phyloP scores from a whole-genome alignment of 2,329 filamentous ascomycete species.

The Hypoxylon rubiginosum region DNA sequence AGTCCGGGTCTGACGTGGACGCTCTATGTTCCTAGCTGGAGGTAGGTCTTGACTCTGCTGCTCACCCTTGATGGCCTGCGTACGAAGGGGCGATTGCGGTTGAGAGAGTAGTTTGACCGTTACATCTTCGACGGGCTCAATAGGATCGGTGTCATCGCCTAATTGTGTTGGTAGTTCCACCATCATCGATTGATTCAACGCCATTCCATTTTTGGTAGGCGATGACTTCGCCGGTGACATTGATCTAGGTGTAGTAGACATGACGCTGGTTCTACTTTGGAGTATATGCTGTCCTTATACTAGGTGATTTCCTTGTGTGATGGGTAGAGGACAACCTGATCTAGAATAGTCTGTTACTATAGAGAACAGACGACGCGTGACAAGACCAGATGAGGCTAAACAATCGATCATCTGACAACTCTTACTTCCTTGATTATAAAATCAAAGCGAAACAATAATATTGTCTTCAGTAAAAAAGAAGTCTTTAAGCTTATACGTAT shows the following conservation, averaged over 20 bases:
- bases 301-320: not conserved
- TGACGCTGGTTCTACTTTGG: conserved; percentile 10
- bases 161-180: conserved; percentile 49
- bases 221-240: conserved; percentile 42
- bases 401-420: conserved; percentile 26
- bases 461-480: conserved; percentile 7
- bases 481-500: not conserved
- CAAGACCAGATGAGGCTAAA: conserved; percentile 17
- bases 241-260: conserved; percentile 48
- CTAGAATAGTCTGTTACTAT: conserved; percentile 32
- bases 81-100: conserved; percentile 39
- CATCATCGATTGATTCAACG: conserved; percentile 50
- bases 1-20: conserved; percentile 46
- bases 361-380: conserved; percentile 39
- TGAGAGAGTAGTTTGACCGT: conserved; percentile 44
- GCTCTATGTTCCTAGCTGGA: conserved; percentile 39
- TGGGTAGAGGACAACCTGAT: conserved; percentile 1
- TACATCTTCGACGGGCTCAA: conserved; percentile 41
- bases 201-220: conserved; percentile 38
- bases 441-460: not conserved
- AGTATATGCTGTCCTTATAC: conserved; percentile 1
- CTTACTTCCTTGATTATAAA: conserved; percentile 2
- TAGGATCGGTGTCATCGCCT: conserved; percentile 37
- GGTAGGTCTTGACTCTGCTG: conserved; percentile 31
- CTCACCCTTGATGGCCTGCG: conserved; percentile 38